A percentile compares a stretch with the other conserved stretches of the same genome.
These are phyloP conservation scores for Butyriboletus loyo DNA, from an alignment of 768 basidiomycete genomes.

Conservation along the genomic window DNA sequence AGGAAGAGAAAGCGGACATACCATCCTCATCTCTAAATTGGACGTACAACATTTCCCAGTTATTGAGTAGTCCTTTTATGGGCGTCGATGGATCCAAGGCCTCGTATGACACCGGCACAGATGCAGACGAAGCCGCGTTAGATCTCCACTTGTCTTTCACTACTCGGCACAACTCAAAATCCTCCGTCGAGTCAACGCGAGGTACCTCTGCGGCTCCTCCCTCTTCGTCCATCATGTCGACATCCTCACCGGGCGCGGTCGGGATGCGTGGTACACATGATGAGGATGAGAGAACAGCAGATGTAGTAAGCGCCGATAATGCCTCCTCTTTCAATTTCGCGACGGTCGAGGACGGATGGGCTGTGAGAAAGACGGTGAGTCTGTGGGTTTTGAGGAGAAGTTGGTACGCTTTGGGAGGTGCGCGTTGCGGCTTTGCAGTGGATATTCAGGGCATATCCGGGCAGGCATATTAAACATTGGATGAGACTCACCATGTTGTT, in stretches of 20 bases:
- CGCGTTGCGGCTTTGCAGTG: slow-evolving; percentile 45
- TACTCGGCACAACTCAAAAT: slow-evolving; percentile 65
- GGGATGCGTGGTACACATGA: slow-evolving; percentile 28
- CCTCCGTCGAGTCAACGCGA: slow-evolving; percentile 33
- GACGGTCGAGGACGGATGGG: slow-evolving; percentile 52
- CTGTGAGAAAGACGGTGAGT: slow-evolving; percentile 59
- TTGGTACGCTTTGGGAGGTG: slow-evolving; percentile 61
- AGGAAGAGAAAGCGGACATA: slow-evolving; percentile 25
- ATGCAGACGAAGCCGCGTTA: slow-evolving; percentile 29
- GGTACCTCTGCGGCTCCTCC: slow-evolving; percentile 31
- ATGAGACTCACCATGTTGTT: slow-evolving; percentile 19
- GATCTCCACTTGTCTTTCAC: slow-evolving; percentile 49
- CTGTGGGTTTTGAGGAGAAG: slow-evolving; percentile 73
- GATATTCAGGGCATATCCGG: not conserved
- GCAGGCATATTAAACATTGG: not conserved
- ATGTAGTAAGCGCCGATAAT: slow-evolving; percentile 53
- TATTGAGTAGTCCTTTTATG: slow-evolving; percentile 49
- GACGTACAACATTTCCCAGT: slow-evolving; percentile 69
- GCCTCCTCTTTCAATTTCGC: slow-evolving; percentile 60
- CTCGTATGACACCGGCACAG: slow-evolving; percentile 41
- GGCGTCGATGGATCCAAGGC: slow-evolving; percentile 41
- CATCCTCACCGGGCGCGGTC: slow-evolving; percentile 28
- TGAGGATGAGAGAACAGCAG: slow-evolving; percentile 38
- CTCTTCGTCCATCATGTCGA: slow-evolving; percentile 16
- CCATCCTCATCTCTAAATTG: slow-evolving; percentile 64